Evolutionary conservation across 257 asterid genomes (phyloP).

Genomic region (Lithospermum erythrorhizon): DNA sequence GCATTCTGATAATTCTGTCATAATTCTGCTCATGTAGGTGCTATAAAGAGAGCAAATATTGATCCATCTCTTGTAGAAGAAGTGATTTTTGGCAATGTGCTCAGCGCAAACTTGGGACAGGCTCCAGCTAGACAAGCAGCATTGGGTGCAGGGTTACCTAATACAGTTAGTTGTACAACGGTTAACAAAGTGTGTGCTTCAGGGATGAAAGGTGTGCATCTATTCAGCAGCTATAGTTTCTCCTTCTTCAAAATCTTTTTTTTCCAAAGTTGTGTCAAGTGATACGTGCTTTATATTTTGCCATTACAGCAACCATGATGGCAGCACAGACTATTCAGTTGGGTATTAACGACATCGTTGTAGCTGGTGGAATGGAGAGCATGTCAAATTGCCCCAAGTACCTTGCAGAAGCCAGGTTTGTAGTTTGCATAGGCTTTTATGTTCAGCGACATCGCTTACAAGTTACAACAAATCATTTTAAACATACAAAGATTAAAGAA

Average conservation of each 20-base stretch:
- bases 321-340: constrained; percentile 92
- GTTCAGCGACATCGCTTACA: neutral
- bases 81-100: constrained; percentile 90
- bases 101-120: constrained; percentile 96
- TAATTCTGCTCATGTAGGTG: constrained; percentile 43
- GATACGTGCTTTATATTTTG: constrained; percentile 12
- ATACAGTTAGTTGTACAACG: constrained; percentile 78
- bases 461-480: too few relatives aligned
- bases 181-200: constrained; percentile 98
- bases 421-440: constrained; percentile 4
- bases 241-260: neutral
- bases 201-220: constrained; percentile 79
- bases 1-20: constrained; percentile 2
- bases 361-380: constrained; percentile 99
- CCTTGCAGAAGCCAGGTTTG: constrained; percentile 90
- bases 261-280: neutral
- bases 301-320: constrained; percentile 73
- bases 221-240: neutral
- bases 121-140: constrained; percentile 99
- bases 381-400: constrained; percentile 98
- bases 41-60: constrained; percentile 79
- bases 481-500: too few relatives aligned
- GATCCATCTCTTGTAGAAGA: constrained; percentile 91
- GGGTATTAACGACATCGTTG: constrained; percentile 88
- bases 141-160: constrained; percentile 91